phyloP scores from a whole-genome alignment of 192 early-diverging fungal species.

The Coemansia sp. region DNA sequence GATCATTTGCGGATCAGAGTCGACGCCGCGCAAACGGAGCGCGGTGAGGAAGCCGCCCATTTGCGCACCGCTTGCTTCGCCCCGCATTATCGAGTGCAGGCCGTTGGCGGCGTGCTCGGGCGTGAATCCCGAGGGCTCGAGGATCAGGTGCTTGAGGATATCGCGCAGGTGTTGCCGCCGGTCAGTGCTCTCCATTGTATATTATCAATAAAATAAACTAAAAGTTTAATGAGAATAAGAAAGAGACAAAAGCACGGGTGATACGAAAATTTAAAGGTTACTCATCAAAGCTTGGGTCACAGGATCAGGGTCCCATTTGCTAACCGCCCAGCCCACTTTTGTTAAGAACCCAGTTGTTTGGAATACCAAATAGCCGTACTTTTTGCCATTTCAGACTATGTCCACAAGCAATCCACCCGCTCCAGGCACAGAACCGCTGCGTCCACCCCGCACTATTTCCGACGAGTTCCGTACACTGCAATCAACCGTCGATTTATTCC shows the following conservation, averaged over 20 bases:
- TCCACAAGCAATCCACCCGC: neutral
- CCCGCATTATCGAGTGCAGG: constrained; percentile 75
- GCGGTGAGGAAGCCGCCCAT: constrained; percentile 84
- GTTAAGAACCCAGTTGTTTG: too few relatives aligned
- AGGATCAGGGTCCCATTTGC: too few relatives aligned
- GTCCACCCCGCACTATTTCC: constrained; percentile 33
- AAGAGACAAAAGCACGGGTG: neutral
- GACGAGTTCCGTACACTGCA: constrained; percentile 48
- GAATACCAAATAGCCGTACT: too few relatives aligned
- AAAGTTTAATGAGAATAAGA: neutral
- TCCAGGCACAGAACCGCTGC: neutral
- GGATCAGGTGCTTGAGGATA: constrained; percentile 68
- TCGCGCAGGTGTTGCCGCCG: constrained; percentile 34
- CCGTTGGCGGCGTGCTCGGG: constrained; percentile 59
- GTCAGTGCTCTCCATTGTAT: constrained; percentile 4
- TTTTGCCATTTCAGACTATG: neutral
- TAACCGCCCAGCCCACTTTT: neutral
- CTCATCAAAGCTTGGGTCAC: too few relatives aligned
- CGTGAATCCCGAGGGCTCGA: constrained; percentile 62
- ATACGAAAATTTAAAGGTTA: too few relatives aligned
- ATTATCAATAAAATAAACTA: neutral
- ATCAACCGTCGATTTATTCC: constrained; percentile 30
- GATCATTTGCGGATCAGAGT: constrained; percentile 72
- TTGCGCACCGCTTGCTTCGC: constrained; percentile 77
- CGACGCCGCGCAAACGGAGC: constrained; percentile 68